Conservation (phyloP, 108 stramenopile genomes). For the Nitzschia sp. region DNA sequence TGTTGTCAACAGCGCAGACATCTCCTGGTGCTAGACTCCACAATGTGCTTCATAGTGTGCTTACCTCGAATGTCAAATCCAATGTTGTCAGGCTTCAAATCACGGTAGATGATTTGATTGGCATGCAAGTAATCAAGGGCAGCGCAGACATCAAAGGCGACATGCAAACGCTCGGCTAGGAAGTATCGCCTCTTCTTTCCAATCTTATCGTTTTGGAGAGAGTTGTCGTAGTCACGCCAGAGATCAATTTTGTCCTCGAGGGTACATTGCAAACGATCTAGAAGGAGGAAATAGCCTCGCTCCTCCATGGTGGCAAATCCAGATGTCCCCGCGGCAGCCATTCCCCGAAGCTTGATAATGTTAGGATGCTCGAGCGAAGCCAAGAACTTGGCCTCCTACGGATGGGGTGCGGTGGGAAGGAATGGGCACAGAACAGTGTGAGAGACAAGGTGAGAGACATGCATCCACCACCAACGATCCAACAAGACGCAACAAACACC, state of each 20-base stretch:
- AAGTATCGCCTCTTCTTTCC: constrained; percentile 40
- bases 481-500: too few species aligned
- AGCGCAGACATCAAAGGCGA: constrained; percentile 74
- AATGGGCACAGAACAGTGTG: constrained; percentile 1
- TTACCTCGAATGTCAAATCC: constrained; percentile 60
- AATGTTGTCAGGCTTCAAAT: constrained; percentile 74
- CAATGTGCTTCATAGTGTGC: not conserved
- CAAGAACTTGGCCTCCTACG: constrained; percentile 57
- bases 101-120: constrained; percentile 69
- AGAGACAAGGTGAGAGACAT: not conserved
- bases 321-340: constrained; percentile 70
- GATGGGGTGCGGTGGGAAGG: not conserved
- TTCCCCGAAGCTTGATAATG: constrained; percentile 68
- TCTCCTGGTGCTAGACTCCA: not conserved
- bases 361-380: constrained; percentile 56
- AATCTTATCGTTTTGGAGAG: constrained; percentile 12
- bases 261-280: constrained; percentile 80
- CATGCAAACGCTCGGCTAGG: constrained; percentile 60
- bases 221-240: constrained; percentile 48
- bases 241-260: constrained; percentile 55
- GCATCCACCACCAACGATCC: too few species aligned
- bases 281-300: constrained; percentile 74
- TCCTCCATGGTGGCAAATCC: constrained; percentile 53
- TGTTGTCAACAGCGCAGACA: not conserved
- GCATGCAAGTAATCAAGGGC: constrained; percentile 70